Conservation (phyloP, 352 stramenopile genomes). For the Plasmopara muralis region DNA sequence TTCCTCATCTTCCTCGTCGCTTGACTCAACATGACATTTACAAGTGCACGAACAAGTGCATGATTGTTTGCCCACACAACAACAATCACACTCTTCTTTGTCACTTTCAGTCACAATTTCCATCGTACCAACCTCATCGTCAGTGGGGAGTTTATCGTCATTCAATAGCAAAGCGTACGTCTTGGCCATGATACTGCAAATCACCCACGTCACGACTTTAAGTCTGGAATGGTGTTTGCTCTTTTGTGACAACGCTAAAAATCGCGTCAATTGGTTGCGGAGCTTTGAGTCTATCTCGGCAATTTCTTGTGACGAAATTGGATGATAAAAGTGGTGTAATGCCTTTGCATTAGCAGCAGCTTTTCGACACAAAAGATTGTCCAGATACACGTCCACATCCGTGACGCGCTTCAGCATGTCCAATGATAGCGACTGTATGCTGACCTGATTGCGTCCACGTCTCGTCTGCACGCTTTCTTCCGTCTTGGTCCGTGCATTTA, state of each 20-base stretch:
- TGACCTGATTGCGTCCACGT: conserved; percentile 16
- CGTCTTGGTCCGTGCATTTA: conserved; percentile 12
- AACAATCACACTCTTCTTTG: conserved; percentile 70
- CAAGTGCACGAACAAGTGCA: conserved; percentile 57
- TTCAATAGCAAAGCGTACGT: conserved; percentile 66
- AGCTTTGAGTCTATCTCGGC: conserved; percentile 70
- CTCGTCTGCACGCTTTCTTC: conserved; percentile 13
- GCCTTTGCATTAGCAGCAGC: conserved; percentile 26
- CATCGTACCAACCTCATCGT: conserved; percentile 8
- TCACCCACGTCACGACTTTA: conserved; percentile 81
- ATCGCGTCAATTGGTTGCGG: conserved; percentile 71
- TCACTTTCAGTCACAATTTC: conserved; percentile 33
- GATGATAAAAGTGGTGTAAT: conserved; percentile 21
- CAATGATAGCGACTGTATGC: conserved; percentile 59
- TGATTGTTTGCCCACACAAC: conserved; percentile 50
- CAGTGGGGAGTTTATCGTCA: conserved; percentile 59
- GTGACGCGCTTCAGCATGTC: conserved; percentile 79
- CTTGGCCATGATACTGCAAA: conserved; percentile 82
- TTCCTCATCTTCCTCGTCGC: conserved; percentile 36
- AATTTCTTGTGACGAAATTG: conserved; percentile 66
- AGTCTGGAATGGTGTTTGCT: conserved; percentile 75
- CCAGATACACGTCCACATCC: conserved; percentile 75
- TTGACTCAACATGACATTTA: conserved; percentile 62
- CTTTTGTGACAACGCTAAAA: conserved; percentile 61
- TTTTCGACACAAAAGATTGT: conserved; percentile 71